A percentile compares a stretch with the other conserved stretches of the same genome.
phyloP scores from a whole-genome alignment of 148 eudicot genomes.

The Salicornia ramosissima region DNA sequence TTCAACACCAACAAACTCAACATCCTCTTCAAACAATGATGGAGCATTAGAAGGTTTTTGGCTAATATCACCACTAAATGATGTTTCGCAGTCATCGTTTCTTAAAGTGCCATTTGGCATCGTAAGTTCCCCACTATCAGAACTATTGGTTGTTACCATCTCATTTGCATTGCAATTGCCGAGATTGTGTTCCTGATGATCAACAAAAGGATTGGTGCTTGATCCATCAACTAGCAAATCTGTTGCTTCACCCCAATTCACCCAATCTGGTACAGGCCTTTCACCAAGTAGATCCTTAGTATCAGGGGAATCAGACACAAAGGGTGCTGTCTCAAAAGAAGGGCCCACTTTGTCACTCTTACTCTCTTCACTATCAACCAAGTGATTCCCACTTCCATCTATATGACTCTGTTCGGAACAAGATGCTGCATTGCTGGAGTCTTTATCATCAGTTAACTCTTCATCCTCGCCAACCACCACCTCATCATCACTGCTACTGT shows the following conservation, averaged over 20 bases:
- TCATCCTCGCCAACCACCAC: constrained; percentile 86
- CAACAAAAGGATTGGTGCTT: constrained; percentile 60
- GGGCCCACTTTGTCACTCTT: constrained; percentile 26
- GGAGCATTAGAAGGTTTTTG: constrained; percentile 44
- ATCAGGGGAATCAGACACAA: constrained; percentile 46
- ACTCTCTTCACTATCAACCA: constrained; percentile 19
- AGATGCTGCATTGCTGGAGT: constrained; percentile 31
- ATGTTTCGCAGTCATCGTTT: constrained; percentile 27
- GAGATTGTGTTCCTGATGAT: constrained; percentile 30
- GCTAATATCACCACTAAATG: constrained; percentile 30
- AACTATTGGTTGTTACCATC: constrained; percentile 16
- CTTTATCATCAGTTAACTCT: constrained; percentile 44
- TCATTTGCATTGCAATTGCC: constrained; percentile 27
- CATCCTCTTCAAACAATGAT: constrained; percentile 93
- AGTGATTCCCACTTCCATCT: constrained; percentile 25
- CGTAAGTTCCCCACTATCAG: constrained; percentile 29
- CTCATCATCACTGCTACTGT: constrained; percentile 87
- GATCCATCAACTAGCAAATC: constrained; percentile 56
- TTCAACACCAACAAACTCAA: constrained; percentile 97
- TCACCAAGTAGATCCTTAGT: constrained; percentile 48
- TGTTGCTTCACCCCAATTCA: constrained; percentile 63
- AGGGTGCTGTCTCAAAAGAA: constrained; percentile 33
- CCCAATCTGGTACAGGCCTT: constrained; percentile 72
- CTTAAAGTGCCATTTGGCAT: constrained; percentile 42
- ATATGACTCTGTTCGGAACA: constrained; percentile 23